phyloP scores from a whole-genome alignment of 2,329 filamentous ascomycete species.

The Epichloe festucae region DNA sequence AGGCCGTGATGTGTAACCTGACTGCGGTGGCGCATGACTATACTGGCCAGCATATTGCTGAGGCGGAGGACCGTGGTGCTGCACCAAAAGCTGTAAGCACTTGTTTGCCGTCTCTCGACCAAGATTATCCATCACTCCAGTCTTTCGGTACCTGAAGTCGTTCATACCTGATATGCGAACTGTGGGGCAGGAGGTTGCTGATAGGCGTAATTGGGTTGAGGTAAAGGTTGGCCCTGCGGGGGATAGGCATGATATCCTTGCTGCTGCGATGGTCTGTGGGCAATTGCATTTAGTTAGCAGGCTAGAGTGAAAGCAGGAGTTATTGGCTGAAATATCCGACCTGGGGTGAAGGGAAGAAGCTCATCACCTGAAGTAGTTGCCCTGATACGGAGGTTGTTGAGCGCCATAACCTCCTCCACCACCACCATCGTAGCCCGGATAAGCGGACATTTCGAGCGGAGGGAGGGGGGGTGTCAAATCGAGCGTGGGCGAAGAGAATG shows the following conservation, averaged over 20 bases:
- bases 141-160: constrained; percentile 19
- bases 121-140: neutral
- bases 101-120: neutral
- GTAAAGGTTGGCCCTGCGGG: constrained; percentile 32
- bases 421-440: constrained; percentile 34
- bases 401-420: constrained; percentile 30
- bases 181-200: constrained; percentile 28
- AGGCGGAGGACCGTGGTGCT: constrained; percentile 19
- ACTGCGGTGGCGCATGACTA: constrained; percentile 22
- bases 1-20: constrained; percentile 36
- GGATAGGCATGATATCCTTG: constrained; percentile 26
- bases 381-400: constrained; percentile 25
- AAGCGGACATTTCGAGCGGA: constrained; percentile 43
- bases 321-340: neutral
- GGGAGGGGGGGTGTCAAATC: neutral
- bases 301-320: neutral
- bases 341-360: neutral
- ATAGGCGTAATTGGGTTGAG: constrained; percentile 35
- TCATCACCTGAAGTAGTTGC: constrained; percentile 18
- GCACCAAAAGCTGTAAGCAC: neutral
- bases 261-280: constrained; percentile 5
- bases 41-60: constrained; percentile 20
- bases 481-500: neutral
- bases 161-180: constrained; percentile 24
- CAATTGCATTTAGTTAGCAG: neutral